Conservation (phyloP, 768 basidiomycete genomes). For the Rhodosporidiobolus sp. region DNA sequence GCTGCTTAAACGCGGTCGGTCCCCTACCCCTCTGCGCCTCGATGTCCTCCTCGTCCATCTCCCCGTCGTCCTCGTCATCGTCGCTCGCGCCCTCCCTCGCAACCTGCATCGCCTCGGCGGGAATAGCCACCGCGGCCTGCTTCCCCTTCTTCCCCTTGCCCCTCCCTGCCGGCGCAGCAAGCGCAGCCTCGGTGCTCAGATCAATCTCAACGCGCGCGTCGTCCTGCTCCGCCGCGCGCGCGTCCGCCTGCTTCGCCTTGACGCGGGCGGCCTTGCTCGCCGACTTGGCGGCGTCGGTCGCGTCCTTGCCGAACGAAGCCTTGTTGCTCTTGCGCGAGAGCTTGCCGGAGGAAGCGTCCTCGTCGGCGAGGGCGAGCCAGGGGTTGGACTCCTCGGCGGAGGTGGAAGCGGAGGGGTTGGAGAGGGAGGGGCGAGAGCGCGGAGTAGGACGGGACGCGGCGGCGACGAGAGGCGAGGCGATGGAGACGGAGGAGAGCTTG, state of each 20-base stretch:
- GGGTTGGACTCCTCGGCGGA: constrained; percentile 59
- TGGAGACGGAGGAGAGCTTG: constrained; percentile 31
- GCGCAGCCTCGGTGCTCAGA: constrained; percentile 52
- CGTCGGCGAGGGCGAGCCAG: constrained; percentile 62
- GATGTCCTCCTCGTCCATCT: constrained; percentile 51
- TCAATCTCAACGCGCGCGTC: constrained; percentile 80
- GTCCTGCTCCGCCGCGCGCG: constrained; percentile 61
- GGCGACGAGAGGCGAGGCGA: constrained; percentile 49
- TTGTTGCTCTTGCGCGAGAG: constrained; percentile 69
- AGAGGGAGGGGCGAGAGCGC: constrained; percentile 35
- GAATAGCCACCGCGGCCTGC: constrained; percentile 13
- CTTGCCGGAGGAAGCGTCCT: constrained; percentile 49
- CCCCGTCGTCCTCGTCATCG: constrained; percentile 48
- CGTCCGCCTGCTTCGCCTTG: constrained; percentile 58
- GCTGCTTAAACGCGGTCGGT: constrained; percentile 74
- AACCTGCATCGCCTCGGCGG: constrained; percentile 47
- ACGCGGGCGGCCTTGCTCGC: constrained; percentile 34
- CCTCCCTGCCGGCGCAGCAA: constrained; percentile 44
- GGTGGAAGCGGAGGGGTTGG: constrained; percentile 37
- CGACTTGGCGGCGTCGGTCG: constrained; percentile 44
- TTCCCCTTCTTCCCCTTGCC: constrained; percentile 44
- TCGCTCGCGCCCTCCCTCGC: constrained; percentile 60
- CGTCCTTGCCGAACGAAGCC: constrained; percentile 66
- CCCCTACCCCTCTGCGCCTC: constrained; percentile 46
- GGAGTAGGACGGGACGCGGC: constrained; percentile 47